Evolutionary conservation across 2,329 filamentous ascomycete species (phyloP).

Genomic region (Ceratocystis albifundus): DNA sequence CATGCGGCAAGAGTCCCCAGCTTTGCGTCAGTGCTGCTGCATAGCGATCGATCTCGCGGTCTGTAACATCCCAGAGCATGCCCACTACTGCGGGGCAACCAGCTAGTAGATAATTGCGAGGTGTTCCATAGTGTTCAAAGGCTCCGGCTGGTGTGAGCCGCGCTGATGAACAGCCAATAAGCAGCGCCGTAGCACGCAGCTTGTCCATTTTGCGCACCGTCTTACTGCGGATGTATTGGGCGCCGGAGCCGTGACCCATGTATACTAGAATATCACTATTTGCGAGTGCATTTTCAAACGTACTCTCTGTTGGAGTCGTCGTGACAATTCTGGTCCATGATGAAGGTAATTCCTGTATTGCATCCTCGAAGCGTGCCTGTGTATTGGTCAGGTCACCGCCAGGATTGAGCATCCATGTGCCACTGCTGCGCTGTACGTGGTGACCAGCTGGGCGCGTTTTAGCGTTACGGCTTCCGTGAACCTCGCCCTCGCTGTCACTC

Average conservation of each 20-base stretch:
- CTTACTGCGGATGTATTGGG: slow-evolving; percentile 81
- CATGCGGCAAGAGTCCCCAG: slow-evolving; percentile 62
- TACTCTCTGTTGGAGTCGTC: slow-evolving; percentile 59
- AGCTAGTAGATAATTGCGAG: slow-evolving; percentile 83
- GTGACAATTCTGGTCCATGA: slow-evolving; percentile 61
- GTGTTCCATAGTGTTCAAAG: slow-evolving; percentile 83
- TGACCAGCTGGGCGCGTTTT: slow-evolving; percentile 33
- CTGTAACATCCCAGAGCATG: slow-evolving; percentile 95
- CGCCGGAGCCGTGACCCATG: slow-evolving; percentile 90
- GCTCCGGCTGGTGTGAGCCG: slow-evolving; percentile 55
- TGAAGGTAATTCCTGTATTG: slow-evolving; percentile 42
- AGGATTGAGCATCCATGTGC: slow-evolving; percentile 81
- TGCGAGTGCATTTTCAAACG: slow-evolving; percentile 59
- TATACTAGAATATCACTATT: slow-evolving; percentile 68
- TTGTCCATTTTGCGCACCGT: slow-evolving; percentile 67
- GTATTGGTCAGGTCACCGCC: slow-evolving; percentile 72
- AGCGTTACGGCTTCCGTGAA: slow-evolving; percentile 26
- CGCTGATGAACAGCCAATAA: slow-evolving; percentile 91
- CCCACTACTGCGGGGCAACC: slow-evolving; percentile 78
- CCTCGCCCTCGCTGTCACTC: slow-evolving; percentile 15
- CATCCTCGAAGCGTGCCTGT: slow-evolving; percentile 57
- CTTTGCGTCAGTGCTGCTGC: slow-evolving; percentile 65
- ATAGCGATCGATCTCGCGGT: slow-evolving; percentile 92
- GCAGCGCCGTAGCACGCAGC: slow-evolving; percentile 65
- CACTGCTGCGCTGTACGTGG: slow-evolving; percentile 43